Conservation (phyloP, 768 basidiomycete species). For the Agaricus sinodeliciosus region DNA sequence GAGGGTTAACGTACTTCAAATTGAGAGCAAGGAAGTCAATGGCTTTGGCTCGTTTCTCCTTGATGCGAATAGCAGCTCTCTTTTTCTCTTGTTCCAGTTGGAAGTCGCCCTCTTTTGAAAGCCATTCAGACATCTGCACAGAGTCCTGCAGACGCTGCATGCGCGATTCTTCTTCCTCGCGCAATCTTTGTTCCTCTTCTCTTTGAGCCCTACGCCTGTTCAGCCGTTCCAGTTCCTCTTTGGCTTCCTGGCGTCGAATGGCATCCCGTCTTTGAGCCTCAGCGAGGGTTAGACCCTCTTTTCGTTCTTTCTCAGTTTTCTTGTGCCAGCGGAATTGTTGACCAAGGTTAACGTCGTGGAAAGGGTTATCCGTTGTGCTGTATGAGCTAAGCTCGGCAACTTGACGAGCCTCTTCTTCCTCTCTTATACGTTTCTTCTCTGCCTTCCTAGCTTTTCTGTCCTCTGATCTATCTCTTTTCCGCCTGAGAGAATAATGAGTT, state of each 20-base stretch:
- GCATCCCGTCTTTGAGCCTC: constrained; percentile 81
- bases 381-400: constrained; percentile 95
- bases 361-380: constrained; percentile 95
- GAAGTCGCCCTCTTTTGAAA: constrained; percentile 94
- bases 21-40: constrained; percentile 97
- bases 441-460: constrained; percentile 80
- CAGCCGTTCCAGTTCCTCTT: constrained; percentile 89
- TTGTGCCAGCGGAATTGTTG: constrained; percentile 99
- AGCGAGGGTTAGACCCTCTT: constrained; percentile 70
- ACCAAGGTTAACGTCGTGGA: constrained; percentile 93
- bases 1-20: constrained; percentile 81
- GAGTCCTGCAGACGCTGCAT: constrained; percentile 90
- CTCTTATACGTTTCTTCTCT: constrained; percentile 76
- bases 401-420: constrained; percentile 87
- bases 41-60: constrained; percentile 97
- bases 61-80: constrained; percentile 89
- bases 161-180: constrained; percentile 89
- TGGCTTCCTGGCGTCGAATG: constrained; percentile 79
- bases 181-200: constrained; percentile 79
- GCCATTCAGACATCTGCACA: constrained; percentile 97
- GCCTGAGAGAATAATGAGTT: constrained; percentile 33
- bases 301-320: constrained; percentile 94
- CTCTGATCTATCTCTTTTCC: constrained; percentile 82
- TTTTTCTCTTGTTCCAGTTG: constrained; percentile 90
- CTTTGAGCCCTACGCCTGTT: constrained; percentile 88